phyloP scores from a whole-genome alignment of 2,329 filamentous ascomycete genomes.

The Ramularia collo-cygni region DNA sequence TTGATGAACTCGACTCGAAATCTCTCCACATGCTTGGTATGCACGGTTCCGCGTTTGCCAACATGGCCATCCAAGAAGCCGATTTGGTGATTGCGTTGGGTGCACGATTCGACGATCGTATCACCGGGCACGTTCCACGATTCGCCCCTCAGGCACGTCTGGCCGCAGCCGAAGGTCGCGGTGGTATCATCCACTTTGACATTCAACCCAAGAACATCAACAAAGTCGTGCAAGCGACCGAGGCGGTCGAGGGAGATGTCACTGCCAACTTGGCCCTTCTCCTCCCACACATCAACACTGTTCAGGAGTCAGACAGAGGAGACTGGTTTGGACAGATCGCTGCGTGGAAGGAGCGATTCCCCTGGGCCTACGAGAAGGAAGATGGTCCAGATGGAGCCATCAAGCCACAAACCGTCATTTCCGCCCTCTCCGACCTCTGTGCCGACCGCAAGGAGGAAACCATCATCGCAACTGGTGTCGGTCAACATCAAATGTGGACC shows the following conservation, averaged over 20 bases:
- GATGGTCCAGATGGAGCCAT: slow-evolving; percentile 65
- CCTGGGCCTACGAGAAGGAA: slow-evolving; percentile 75
- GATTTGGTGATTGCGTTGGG: slow-evolving; percentile 94
- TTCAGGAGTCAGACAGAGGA: slow-evolving; percentile 57
- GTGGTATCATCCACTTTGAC: slow-evolving; percentile 95
- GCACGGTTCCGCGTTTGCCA: slow-evolving; percentile 95
- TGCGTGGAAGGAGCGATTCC: slow-evolving; percentile 87
- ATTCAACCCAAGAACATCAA: slow-evolving; percentile 99
- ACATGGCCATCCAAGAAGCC: slow-evolving; percentile 95
- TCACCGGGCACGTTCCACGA: slow-evolving; percentile 71
- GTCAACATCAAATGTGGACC: slow-evolving; percentile 98
- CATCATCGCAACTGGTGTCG: slow-evolving; percentile 87
- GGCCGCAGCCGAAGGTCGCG: slow-evolving; percentile 75
- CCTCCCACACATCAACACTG: slow-evolving; percentile 61
- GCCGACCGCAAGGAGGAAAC: slow-evolving; percentile 73
- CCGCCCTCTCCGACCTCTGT: slow-evolving; percentile 80
- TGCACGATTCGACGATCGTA: slow-evolving; percentile 92
- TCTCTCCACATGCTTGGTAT: slow-evolving; percentile 97
- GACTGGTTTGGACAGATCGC: slow-evolving; percentile 89
- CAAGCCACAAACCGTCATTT: slow-evolving; percentile 90
- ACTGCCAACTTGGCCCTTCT: slow-evolving; percentile 69
- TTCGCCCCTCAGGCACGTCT: slow-evolving; percentile 85
- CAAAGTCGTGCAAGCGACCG: slow-evolving; percentile 95
- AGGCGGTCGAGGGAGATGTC: slow-evolving; percentile 91
- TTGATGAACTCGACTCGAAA: slow-evolving; percentile 89